phyloP scores from a whole-genome alignment of 192 early-diverging fungal genomes.

The Chytriomyces sp. region DNA sequence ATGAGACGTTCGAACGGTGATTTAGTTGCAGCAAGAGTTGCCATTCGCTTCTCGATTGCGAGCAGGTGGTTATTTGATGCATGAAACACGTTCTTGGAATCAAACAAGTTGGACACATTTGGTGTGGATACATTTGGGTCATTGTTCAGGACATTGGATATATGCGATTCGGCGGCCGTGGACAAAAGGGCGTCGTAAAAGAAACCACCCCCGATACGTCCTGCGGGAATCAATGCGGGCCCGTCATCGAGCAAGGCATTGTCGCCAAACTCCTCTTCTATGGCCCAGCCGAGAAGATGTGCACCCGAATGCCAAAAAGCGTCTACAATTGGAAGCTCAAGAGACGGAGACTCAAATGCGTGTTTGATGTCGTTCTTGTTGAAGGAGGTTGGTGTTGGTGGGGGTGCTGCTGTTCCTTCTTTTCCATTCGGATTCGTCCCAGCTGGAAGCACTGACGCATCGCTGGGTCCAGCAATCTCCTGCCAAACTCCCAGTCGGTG shows the following conservation, averaged over 20 bases:
- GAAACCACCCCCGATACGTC: conserved; percentile 68
- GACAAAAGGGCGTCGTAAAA: conserved; percentile 76
- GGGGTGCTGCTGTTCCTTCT: too few species aligned
- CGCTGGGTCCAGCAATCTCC: too few species aligned
- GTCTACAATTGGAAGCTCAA: background rate
- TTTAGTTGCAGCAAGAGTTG: conserved; percentile 58
- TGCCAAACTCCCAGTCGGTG: too few species aligned
- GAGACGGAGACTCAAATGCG: background rate
- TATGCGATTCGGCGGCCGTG: background rate
- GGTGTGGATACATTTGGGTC: conserved; percentile 31
- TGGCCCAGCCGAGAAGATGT: conserved; percentile 64
- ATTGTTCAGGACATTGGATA: conserved; percentile 34
- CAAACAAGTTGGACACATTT: conserved; percentile 16
- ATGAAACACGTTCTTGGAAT: conserved; percentile 45
- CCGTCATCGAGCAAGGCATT: conserved; percentile 72
- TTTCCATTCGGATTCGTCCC: too few species aligned
- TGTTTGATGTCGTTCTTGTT: conserved; percentile 3
- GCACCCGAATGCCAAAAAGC: conserved; percentile 48
- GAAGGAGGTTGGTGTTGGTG: background rate
- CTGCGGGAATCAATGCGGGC: conserved; percentile 52
- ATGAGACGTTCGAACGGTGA: conserved; percentile 68
- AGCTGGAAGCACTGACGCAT: too few species aligned
- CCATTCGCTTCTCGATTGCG: conserved; percentile 41
- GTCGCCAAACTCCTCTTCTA: conserved; percentile 73
- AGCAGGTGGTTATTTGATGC: conserved; percentile 62